Base-by-base conservation (phyloP, 176 grass and related monocot genomes). In the Chloris gayana region DNA sequence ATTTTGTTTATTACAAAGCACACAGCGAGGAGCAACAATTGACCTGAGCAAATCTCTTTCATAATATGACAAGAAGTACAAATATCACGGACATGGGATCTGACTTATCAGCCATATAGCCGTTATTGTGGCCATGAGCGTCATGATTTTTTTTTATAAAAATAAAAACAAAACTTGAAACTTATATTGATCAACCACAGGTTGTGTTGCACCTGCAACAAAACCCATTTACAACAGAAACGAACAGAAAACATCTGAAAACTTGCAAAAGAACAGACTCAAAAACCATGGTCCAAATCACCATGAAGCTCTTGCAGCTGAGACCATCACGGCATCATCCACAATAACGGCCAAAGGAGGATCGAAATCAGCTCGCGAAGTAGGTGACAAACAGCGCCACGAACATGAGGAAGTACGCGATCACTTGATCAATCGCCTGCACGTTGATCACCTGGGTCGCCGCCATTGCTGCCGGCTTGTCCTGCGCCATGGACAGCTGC, bases 401-500 rank as follows among this genome's bases (percentile, higher is more conserved):
- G 15, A 37, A 51, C 66, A 77, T 85, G 53, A 51, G 74, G 53
- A 37, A 10, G 56, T 47, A 85, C n/a, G 41, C 82, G 66, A 77
- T 51, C 51, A 30, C 74, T 65, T 50, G 65, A 69, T 63, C 82
- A 9, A 69, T 51, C 3, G 53, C 53, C 64, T 70, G 59, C 5
- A 21, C 38, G 22, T 70, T 45, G 11, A 83, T 41, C 60, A 66
- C 70, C 33, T 29, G 15, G 6, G 1, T 64, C 38, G 22, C 7
- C 22, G 22, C 47, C 63, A 50, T 50, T 5, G 54, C 30, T 8
- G 41, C 32, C 14, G 42, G 29, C 42, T 56, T 53, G 24, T 45
- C 86, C 18, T 88, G 69, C 69, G 69, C 69, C 70, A 72, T 56
- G 39, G 61, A 78, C 9, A 84, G 30, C 69, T 83, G 75, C 75